phyloP scores from a whole-genome alignment of 2,329 filamentous ascomycete genomes.

The Alternaria gansuensis region DNA sequence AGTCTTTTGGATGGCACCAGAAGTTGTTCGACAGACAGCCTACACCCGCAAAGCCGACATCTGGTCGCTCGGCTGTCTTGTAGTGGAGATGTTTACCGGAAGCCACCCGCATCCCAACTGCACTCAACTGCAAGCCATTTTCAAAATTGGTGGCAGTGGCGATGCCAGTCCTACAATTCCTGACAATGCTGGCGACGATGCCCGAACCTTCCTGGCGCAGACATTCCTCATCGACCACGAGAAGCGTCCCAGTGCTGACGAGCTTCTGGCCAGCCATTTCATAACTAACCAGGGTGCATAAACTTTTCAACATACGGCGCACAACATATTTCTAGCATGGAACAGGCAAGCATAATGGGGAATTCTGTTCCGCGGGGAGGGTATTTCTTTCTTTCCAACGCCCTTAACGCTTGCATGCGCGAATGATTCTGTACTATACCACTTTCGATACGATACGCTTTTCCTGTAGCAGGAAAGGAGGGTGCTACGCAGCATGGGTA shows the following conservation, averaged over 20 bases:
- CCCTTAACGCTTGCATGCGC: constrained; percentile 26
- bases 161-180: constrained; percentile 89
- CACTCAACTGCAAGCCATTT: constrained; percentile 96
- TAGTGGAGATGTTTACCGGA: constrained; percentile 99
- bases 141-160: constrained; percentile 88
- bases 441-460: constrained; percentile 20
- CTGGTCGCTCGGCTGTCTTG: constrained; percentile 94
- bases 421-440: constrained; percentile 32
- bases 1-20: constrained; percentile 99
- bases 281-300: constrained; percentile 69
- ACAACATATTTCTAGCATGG: constrained; percentile 19
- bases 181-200: constrained; percentile 84
- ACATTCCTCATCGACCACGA: constrained; percentile 98
- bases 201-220: constrained; percentile 80
- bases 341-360: constrained; percentile 18
- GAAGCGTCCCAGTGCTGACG: constrained; percentile 88
- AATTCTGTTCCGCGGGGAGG: not conserved
- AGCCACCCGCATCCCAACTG: constrained; percentile 96
- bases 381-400: constrained; percentile 10
- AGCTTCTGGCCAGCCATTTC: constrained; percentile 85
- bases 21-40: constrained; percentile 96
- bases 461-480: constrained; percentile 5
- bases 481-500: constrained; percentile 2
- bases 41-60: constrained; percentile 99
- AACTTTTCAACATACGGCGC: constrained; percentile 13